phyloP scores from a whole-genome alignment of 202 grass and related monocot genomes.

The Zizania palustris region DNA sequence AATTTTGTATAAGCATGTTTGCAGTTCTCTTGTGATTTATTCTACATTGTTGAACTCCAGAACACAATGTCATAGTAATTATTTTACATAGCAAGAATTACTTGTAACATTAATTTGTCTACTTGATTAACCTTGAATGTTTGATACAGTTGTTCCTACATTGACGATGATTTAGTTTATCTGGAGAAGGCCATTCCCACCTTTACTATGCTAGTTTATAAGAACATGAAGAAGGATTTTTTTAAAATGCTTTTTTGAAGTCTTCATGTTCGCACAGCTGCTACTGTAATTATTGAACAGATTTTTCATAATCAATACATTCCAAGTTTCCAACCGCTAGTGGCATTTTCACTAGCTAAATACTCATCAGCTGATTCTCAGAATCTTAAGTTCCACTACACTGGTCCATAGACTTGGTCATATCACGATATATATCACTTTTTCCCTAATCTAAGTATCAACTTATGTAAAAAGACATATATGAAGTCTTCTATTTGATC shows the following conservation, averaged over 20 bases:
- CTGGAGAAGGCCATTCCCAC: background rate
- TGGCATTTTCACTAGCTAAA: too few relatives aligned
- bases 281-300: background rate
- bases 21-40: slow-evolving; percentile 18
- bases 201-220: slow-evolving; percentile 1
- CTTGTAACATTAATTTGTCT: background rate
- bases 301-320: background rate
- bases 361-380: too few relatives aligned
- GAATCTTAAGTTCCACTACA: too few relatives aligned
- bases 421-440: background rate
- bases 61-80: background rate
- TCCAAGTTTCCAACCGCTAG: background rate
- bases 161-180: slow-evolving; percentile 15
- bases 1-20: slow-evolving; percentile 17
- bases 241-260: background rate
- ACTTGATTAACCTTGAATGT: slow-evolving; percentile 11
- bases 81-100: slow-evolving; percentile 16
- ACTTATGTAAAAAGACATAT: slow-evolving; percentile 7
- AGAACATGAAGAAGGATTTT: background rate
- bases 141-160: background rate
- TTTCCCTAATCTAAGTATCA: background rate
- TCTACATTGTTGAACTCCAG: slow-evolving; percentile 9
- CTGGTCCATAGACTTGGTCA: background rate
- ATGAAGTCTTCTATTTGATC: background rate
- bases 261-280: background rate